phyloP scores from a whole-genome alignment of 2,329 filamentous ascomycete genomes.

The Tympanopsis confertula region DNA sequence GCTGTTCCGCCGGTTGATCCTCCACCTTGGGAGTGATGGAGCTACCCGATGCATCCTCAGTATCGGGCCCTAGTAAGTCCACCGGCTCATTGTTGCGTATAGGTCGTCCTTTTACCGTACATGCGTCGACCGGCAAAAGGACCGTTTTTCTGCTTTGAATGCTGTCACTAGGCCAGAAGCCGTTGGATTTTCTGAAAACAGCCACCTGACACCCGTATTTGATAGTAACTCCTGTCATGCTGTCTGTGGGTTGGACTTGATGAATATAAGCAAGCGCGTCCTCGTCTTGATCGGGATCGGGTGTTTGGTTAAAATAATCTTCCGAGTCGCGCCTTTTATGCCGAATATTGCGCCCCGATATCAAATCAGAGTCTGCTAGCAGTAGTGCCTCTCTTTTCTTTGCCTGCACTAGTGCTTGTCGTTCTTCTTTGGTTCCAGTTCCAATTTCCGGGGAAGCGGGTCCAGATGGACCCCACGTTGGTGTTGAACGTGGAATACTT shows the following conservation, averaged over 20 bases:
- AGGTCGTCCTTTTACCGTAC: neutral
- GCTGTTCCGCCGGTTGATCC: neutral
- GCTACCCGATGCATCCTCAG: neutral
- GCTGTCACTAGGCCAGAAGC: slow-evolving; percentile 1
- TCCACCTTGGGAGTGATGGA: neutral
- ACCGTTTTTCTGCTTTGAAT: slow-evolving; percentile 1
- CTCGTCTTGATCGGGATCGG: neutral
- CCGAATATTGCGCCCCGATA: neutral
- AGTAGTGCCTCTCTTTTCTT: slow-evolving; percentile 1
- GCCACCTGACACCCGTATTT: neutral
- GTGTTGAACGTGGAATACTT: neutral
- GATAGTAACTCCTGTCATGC: neutral
- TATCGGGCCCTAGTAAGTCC: neutral
- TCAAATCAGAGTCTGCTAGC: neutral
- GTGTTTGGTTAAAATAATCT: neutral
- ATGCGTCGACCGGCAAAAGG: neutral
- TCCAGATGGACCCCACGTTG: neutral
- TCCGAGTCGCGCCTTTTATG: neutral
- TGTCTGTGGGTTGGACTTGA: neutral
- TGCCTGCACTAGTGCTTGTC: neutral
- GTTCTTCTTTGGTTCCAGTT: neutral
- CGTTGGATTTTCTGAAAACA: neutral
- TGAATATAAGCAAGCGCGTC: neutral
- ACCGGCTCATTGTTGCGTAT: neutral
- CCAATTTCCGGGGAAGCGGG: neutral